phyloP scores from a whole-genome alignment of 371 early-diverging fungal genomes.

The Umbelopsis sp. region DNA sequence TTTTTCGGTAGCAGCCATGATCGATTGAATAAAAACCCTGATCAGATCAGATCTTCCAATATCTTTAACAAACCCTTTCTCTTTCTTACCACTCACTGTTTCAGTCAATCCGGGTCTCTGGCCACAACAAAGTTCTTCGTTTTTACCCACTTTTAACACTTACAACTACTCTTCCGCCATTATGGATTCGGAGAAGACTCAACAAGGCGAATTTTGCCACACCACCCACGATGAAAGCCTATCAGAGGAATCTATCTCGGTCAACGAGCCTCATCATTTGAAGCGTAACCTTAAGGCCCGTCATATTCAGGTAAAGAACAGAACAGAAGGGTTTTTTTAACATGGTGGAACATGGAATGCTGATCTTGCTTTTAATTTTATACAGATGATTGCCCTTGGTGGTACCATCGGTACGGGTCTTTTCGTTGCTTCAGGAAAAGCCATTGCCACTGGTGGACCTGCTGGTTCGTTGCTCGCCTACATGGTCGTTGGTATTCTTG shows the following conservation, averaged over 20 bases:
- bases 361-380: background rate
- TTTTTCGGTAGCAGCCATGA: background rate
- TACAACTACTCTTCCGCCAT: constrained; percentile 15
- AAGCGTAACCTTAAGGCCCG: constrained; percentile 55
- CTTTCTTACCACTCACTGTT: background rate
- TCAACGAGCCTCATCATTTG: constrained; percentile 21
- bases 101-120: constrained; percentile 47
- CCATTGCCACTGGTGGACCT: constrained; percentile 76
- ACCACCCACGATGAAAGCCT: constrained; percentile 31
- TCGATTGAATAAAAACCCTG: too few relatives aligned
- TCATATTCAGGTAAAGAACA: constrained; percentile 35
- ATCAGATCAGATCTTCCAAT: too few relatives aligned
- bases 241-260: constrained; percentile 21
- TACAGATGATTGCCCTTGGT: constrained; percentile 65
- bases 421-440: constrained; percentile 85
- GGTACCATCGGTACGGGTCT: constrained; percentile 81
- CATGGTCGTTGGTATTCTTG: constrained; percentile 75
- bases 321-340: too few relatives aligned
- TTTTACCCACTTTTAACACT: constrained; percentile 21
- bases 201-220: background rate
- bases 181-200: constrained; percentile 17
- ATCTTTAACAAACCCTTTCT: too few relatives aligned
- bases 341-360: too few relatives aligned
- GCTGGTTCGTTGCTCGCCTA: constrained; percentile 79
- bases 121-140: constrained; percentile 36